phyloP scores from a whole-genome alignment of 495 filamentous ascomycete species.

The Neurospora sp. region DNA sequence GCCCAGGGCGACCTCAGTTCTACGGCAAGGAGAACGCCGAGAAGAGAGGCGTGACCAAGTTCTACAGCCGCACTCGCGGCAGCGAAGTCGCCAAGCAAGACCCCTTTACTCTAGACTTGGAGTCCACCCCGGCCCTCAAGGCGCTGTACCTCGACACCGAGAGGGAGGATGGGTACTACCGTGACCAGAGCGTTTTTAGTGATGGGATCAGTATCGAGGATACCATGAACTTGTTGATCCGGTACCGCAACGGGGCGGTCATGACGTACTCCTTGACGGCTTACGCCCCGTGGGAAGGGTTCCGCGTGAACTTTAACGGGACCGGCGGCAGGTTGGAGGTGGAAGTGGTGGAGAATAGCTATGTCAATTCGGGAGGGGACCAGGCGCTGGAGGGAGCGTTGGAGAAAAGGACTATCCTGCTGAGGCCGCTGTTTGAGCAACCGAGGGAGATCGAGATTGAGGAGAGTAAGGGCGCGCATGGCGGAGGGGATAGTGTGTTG shows the following conservation, averaged over 20 bases:
- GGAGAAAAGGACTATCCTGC: conserved; percentile 25
- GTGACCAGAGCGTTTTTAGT: conserved; percentile 48
- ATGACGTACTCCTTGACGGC: conserved; percentile 38
- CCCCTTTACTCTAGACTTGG: conserved; percentile 43
- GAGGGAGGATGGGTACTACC: conserved; percentile 47
- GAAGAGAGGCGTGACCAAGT: conserved; percentile 24
- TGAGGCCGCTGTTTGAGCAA: conserved; percentile 35
- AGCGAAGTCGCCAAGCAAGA: conserved; percentile 24
- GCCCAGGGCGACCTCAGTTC: conserved; percentile 38
- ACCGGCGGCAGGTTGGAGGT: conserved; percentile 35
- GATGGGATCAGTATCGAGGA: conserved; percentile 53
- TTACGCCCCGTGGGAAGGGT: conserved; percentile 41
- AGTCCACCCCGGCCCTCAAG: conserved; percentile 39
- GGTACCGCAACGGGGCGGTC: conserved; percentile 43
- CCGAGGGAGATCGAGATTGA: conserved; percentile 33
- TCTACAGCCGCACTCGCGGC: conserved; percentile 30
- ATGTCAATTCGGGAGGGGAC: conserved; percentile 38
- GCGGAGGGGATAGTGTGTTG: conserved; percentile 35
- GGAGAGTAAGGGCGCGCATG: conserved; percentile 30
- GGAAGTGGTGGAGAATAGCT: conserved; percentile 40
- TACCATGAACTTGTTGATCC: conserved; percentile 48
- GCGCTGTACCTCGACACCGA: conserved; percentile 48
- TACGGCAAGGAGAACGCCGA: conserved; percentile 39
- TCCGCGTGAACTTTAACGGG: conserved; percentile 37
- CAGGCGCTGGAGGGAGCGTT: conserved; percentile 33